These are phyloP conservation scores for Begonia loranthoides DNA, from an alignment of 306 rosid genomes.

Conservation along the genomic window DNA sequence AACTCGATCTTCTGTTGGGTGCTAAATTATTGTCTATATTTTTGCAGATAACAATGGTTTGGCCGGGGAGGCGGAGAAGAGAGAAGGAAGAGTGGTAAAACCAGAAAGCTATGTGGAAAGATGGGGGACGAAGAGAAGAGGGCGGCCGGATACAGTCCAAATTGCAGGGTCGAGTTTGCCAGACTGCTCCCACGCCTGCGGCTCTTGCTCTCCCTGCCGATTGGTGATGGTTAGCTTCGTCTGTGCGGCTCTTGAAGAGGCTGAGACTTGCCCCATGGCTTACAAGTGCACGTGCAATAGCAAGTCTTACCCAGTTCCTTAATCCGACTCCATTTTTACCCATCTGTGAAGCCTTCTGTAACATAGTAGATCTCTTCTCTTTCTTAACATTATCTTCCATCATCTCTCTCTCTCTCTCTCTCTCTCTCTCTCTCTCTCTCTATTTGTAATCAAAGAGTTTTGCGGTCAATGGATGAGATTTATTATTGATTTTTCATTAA, in stretches of 20 bases:
- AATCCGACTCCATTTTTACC: background rate
- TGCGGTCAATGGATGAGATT: background rate
- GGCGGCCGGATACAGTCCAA: slow-evolving; percentile 29
- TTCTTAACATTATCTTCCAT: background rate
- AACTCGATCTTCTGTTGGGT: background rate
- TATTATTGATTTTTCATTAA: too few species aligned
- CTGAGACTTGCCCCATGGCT: slow-evolving; percentile 92
- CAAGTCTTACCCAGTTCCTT: slow-evolving; percentile 82
- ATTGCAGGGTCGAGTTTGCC: slow-evolving; percentile 75
- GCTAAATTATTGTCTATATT: background rate
- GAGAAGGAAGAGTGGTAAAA: background rate
- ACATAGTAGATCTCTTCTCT: too few species aligned
- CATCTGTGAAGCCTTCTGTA: too few species aligned
- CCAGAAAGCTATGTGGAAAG: background rate
- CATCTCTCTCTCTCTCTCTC: background rate
- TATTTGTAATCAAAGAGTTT: slow-evolving; percentile 13
- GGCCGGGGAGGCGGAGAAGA: background rate
- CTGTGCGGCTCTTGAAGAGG: slow-evolving; percentile 49
- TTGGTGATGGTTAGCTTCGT: slow-evolving; percentile 75
- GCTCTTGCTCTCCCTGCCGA: slow-evolving; percentile 65
- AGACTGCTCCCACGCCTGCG: slow-evolving; percentile 79
- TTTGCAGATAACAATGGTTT: background rate
- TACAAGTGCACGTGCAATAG: slow-evolving; percentile 78
- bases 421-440: background rate
- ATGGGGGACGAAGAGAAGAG: background rate